Evolutionary conservation across 305 asterid species (phyloP), one percentile per base, ranked within the genome.

Genomic region (Fraxinus albicans): DNA sequence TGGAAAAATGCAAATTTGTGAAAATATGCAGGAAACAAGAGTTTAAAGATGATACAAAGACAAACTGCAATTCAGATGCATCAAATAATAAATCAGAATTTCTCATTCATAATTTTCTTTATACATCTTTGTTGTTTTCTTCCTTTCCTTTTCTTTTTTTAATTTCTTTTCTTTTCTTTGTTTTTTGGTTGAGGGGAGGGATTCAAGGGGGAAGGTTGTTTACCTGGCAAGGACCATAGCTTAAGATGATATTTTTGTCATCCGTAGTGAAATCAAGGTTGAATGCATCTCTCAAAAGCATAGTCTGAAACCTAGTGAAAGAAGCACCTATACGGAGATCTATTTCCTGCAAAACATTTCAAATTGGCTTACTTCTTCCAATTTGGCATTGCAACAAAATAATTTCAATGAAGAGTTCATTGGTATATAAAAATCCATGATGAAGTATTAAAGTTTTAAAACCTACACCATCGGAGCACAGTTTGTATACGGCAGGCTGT

Each of bases 191-290:
- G 79, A 87, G 79, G 77, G 82, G 44, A 38, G 44, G 79, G 44
- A 29, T 31, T 31, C 36, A 31, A 1, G 29, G 27, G 3, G 79
- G 35, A 2, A n/a, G 44, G 77, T 27, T 12, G 35, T 87, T 78
- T 89, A 96, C 99, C 97, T 96, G 99, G 91, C 98, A 96, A 84
- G 99, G 99, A 79, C 99, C 99, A 74, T 96, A 96, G 83, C 99
- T 96, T 79, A 96, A 85, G 86, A 96, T 78, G 85, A 96, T 76
- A 86, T 91, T 96, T 83, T 87, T 89, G 81, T 92, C 97, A 67
- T 91, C 97, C 12, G 94, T 70, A 79, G 88, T 83, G 81, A 91
- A 81, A 88, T 96, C 97, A 65, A 96, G 88, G 81, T 92, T 85
- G 89, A 94, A 96, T 83, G 98, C 97, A 90, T 94, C 94, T 89